Evolutionary conservation across 257 asterid species (phyloP), one percentile per base, ranked within the genome.

Genomic region (Misopates orontium): DNA sequence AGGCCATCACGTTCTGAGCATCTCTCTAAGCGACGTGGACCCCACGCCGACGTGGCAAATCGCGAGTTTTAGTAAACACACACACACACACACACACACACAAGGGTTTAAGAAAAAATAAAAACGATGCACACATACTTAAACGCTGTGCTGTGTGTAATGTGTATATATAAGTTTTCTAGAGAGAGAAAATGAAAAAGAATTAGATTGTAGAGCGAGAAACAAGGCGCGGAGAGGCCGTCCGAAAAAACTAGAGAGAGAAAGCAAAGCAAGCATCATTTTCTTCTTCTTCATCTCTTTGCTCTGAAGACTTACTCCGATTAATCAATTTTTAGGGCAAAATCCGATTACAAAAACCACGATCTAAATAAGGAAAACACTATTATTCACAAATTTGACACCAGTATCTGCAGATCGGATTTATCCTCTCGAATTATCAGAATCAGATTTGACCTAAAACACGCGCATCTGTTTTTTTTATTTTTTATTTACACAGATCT

Each of bases 151-250:
- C n/a, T n/a, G 25, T 21, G 44, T 42, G 22, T 32, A 22, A 7
- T 17, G 5, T 15, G 14, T 18, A 47, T 20, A 23, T 17, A 6
- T 10, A 17, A 41, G 25, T 42, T 11, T n/a, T 19, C 18, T 13
- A 52, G 54, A 64, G 59, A 52, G 39, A 73, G 70, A 74, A 50
- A 69, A 31, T 28, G 36, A 51, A 12, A 44, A 39, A 25, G 9
- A 17, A 20, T 39, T 42, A 41, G 13, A 44, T 31, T 32, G 20
- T 40, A 85, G 86, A 86, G 84, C 88, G 91, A 89, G 90, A 87
- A 89, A 87, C 90, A 87, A 91, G 95, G 98, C 96, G 96, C 95
- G 96, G 90, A 78, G 95, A 64, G 83, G 84, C 81, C 92, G 89
- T 87, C 96, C 78, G 81, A 85, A 82, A 82, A 77, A 82, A 77